Evolutionary conservation across 164 flowering plant genomes (phyloP).

Genomic region (Chloranthus sessilifolius): DNA sequence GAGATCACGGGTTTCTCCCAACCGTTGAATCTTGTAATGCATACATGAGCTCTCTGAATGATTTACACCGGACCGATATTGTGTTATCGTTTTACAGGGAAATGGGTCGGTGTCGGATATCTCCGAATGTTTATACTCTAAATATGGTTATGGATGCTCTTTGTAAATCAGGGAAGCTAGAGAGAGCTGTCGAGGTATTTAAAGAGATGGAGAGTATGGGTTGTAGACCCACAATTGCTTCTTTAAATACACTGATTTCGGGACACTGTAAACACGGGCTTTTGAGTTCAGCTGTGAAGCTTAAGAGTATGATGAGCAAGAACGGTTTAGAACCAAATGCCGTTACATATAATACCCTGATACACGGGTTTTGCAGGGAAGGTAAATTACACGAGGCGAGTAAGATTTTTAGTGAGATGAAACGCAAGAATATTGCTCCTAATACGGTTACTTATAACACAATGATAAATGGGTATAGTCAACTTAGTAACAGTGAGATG

Average conservation of each 20-base stretch:
- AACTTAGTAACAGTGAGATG: constrained; percentile 57
- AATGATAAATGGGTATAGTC: constrained; percentile 65
- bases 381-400: constrained; percentile 68
- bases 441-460: constrained; percentile 68
- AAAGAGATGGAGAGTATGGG: constrained; percentile 58
- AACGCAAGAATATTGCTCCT: constrained; percentile 45
- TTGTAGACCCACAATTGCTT: constrained; percentile 38
- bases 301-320: constrained; percentile 53
- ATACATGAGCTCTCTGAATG: constrained; percentile 56
- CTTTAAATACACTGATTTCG: constrained; percentile 69
- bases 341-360: constrained; percentile 66
- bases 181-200: constrained; percentile 61
- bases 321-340: constrained; percentile 43
- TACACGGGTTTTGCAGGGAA: constrained; percentile 66
- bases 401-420: constrained; percentile 66
- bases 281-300: constrained; percentile 49
- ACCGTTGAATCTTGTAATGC: constrained; percentile 79
- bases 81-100: constrained; percentile 58
- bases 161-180: constrained; percentile 56
- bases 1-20: constrained; percentile 79
- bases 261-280: constrained; percentile 65
- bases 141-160: constrained; percentile 67
- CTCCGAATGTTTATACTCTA: constrained; percentile 66
- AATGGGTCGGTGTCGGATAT: constrained; percentile 51
- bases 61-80: constrained; percentile 45